Evolutionary conservation across 768 basidiomycete genomes (phyloP).

Genomic region (Podaxis sp.): DNA sequence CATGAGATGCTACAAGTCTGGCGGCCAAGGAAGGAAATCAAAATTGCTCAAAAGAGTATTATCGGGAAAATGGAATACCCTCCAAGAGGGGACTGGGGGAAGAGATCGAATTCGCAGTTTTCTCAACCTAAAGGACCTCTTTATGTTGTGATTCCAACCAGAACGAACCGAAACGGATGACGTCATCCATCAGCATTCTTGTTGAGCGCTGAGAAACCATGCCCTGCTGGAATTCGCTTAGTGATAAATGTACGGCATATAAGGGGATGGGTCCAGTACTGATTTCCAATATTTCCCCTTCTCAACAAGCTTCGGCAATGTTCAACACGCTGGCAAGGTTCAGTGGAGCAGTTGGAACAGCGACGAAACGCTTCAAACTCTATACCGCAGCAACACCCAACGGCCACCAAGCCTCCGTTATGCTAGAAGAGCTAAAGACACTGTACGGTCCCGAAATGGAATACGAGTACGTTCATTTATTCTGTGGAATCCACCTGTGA

Average conservation of each 20-base stretch:
- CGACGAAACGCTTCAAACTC: slow-evolving; percentile 29
- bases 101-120: too few species aligned
- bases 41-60: too few species aligned
- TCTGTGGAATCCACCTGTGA: neutral
- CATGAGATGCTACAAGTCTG: too few species aligned
- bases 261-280: neutral
- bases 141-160: too few species aligned
- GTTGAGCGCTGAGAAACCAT: neutral
- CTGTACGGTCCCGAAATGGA: slow-evolving; percentile 31
- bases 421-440: slow-evolving; percentile 57
- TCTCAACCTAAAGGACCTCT: too few species aligned
- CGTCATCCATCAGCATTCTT: neutral
- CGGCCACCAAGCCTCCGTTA: slow-evolving; percentile 47
- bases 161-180: neutral
- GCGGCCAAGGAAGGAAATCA: too few species aligned
- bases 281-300: too few species aligned
- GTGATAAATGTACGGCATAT: neutral
- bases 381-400: slow-evolving; percentile 56
- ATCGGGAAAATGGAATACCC: too few species aligned
- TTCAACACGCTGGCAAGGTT: neutral
- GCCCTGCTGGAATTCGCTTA: neutral
- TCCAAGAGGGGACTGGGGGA: too few species aligned
- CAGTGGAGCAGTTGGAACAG: neutral
- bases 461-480: slow-evolving; percentile 28
- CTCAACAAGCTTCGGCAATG: neutral